Base-by-base conservation (phyloP, 495 filamentous ascomycete species). In the Penicillium simplicissimum region DNA sequence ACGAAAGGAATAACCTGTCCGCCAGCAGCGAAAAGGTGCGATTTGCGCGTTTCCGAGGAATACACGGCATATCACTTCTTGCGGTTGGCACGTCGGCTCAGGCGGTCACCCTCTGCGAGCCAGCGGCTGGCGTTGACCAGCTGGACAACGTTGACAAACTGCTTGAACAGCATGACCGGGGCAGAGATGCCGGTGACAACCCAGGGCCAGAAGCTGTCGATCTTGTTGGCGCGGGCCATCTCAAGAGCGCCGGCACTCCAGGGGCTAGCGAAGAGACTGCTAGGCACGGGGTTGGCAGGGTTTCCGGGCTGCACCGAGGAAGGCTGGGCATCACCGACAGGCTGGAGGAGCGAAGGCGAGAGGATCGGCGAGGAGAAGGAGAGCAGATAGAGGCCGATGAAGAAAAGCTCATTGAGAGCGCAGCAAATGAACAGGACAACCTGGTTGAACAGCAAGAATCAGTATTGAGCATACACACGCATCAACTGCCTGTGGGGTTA, bases 301-400 rank as follows among this genome's bases (percentile, higher is more conserved):
- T 75, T 84, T 10, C 89, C 89, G 19, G 84, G 83, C 68, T 88
- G 84, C 52, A 85, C 81, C 31, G 82, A 84, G 19, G 81, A 81
- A 2, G 77, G 82, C 31, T 78, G 65, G 38, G 78, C 72, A 52
- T 79, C 81, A 57, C 70, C 74, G 28, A 72, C 58, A 13, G 77
- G 75, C 59, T 78, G 73, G 40, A 96, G 86, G 17, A 97, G 90
- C 31, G 88, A 89, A 0, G 93, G 92, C 3, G 91, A 93, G 58
- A 97, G 85, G 31, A 83, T 82, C 1, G 93, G 93, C 38, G 90
- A 93, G 48, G 88, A 92, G 84, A 99, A 99, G 66, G 93, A 96
- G 47, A 99, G 87, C 45, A 99, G 90, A 80, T 99, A 99, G 63
- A 98, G 84, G 47, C 92, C 93, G 72, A 99, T 93, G 82, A 98